These are phyloP conservation scores for Inonotus hispidus DNA, from an alignment of 1,284 basidiomycete species.

Conservation along the genomic window DNA sequence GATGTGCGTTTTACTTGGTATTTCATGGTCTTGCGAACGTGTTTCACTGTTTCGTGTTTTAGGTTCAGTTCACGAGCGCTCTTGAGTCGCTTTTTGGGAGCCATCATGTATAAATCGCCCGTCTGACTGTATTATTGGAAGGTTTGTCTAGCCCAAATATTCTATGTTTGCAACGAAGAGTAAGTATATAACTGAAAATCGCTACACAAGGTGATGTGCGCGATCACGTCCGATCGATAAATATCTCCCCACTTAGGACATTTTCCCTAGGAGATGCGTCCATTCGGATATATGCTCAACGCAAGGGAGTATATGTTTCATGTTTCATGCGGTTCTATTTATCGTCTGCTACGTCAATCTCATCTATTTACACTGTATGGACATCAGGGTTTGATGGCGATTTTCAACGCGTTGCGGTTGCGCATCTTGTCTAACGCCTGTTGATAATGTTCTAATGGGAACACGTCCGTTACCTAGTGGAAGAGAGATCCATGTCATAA, in stretches of 20 bases:
- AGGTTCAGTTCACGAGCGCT: background rate
- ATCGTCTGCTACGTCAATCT: no score
- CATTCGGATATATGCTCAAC: no score
- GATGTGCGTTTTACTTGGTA: background rate
- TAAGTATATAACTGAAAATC: no score
- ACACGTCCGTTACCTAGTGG: constrained; percentile 44
- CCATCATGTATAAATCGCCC: background rate
- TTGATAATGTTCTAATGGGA: constrained; percentile 51
- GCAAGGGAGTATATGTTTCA: no score
- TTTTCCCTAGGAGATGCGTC: no score
- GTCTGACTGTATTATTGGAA: no score
- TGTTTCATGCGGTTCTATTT: no score
- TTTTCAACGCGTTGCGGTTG: constrained; percentile 36
- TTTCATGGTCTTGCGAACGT: background rate
- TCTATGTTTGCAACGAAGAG: no score
- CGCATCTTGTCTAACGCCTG: constrained; percentile 58
- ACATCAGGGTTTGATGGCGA: constrained; percentile 31
- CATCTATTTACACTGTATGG: background rate
- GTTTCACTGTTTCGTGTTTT: background rate
- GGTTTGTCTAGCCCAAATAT: no score
- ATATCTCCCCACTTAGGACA: no score
- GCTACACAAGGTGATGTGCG: no score
- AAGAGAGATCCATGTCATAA: background rate
- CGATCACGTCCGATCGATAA: no score
- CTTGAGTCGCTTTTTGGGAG: background rate